phyloP scores from a whole-genome alignment of 805 yeast genomes.

The Kodamaea kakaduensis region DNA sequence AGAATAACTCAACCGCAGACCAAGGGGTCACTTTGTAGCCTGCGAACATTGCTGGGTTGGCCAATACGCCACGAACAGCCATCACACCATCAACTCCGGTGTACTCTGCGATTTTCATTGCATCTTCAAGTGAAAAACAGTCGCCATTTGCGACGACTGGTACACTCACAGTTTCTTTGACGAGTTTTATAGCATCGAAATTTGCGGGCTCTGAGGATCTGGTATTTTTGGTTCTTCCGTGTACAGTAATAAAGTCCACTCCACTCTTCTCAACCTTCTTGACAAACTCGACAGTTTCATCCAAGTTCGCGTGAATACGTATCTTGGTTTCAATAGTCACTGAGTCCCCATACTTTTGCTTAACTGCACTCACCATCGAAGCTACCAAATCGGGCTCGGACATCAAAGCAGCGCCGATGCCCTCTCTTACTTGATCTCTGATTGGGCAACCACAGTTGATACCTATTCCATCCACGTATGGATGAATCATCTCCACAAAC shows the following conservation, averaged over 20 bases:
- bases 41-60: constrained; percentile 84
- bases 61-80: constrained; percentile 87
- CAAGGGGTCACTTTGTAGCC: constrained; percentile 78
- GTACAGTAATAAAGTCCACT: constrained; percentile 90
- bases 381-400: constrained; percentile 75
- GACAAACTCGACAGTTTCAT: constrained; percentile 72
- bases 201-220: constrained; percentile 82
- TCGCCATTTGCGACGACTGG: constrained; percentile 99
- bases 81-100: constrained; percentile 91
- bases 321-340: constrained; percentile 90
- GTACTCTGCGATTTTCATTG: constrained; percentile 51
- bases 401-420: constrained; percentile 96
- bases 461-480: constrained; percentile 90
- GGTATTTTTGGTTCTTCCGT: constrained; percentile 84
- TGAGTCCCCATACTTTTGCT: constrained; percentile 62
- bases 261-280: constrained; percentile 77
- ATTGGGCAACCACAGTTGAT: constrained; percentile 98
- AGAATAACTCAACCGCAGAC: constrained; percentile 81
- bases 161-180: constrained; percentile 52
- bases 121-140: constrained; percentile 67
- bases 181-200: constrained; percentile 69
- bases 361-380: constrained; percentile 79
- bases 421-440: constrained; percentile 89
- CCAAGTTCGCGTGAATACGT: constrained; percentile 73
- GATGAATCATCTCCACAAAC: constrained; percentile 84